Percentiles rank a stretch among this genome's conserved stretches.
phyloP scores from a whole-genome alignment of 352 stramenopile genomes.

The Phytophthora crassamura region DNA sequence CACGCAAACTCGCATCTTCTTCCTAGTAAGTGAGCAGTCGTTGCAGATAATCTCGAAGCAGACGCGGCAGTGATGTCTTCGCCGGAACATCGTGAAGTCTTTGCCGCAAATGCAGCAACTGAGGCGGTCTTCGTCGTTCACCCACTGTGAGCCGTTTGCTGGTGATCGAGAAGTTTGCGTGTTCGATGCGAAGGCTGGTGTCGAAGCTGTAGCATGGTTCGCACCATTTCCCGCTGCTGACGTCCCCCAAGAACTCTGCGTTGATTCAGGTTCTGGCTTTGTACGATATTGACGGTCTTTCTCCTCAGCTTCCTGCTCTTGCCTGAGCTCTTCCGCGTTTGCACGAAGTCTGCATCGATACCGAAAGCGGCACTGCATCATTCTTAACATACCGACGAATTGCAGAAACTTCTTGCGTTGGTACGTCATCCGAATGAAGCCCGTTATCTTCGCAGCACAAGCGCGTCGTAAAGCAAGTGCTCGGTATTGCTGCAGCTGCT shows the following conservation, averaged over 20 bases:
- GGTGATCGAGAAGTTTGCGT: background rate
- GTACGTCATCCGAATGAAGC: too few relatives aligned
- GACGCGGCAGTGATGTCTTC: slow-evolving; percentile 22
- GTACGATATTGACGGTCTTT: too few relatives aligned
- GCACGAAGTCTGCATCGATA: too few relatives aligned
- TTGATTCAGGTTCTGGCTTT: background rate
- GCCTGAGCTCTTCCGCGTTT: too few relatives aligned
- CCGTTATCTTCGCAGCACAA: too few relatives aligned
- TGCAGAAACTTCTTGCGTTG: background rate
- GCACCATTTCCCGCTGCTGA: background rate
- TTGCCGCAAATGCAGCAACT: slow-evolving; percentile 19
- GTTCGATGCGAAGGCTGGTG: background rate
- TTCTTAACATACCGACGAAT: too few relatives aligned
- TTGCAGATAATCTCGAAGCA: slow-evolving; percentile 23
- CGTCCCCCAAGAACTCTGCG: slow-evolving; percentile 1
- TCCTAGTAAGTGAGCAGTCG: slow-evolving; percentile 18
- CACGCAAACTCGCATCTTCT: slow-evolving; percentile 20
- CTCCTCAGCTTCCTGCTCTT: too few relatives aligned
- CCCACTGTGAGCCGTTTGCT: slow-evolving; percentile 3
- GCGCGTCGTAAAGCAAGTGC: background rate
- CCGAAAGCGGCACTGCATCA: too few relatives aligned
- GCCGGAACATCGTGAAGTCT: slow-evolving; percentile 19
- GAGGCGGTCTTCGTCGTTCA: slow-evolving; percentile 18
- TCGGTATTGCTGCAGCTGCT: background rate
- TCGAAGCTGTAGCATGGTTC: background rate